These are phyloP conservation scores for Neofusicoccum parvum DNA, from an alignment of 2,329 filamentous ascomycete species.

Conservation along the genomic window DNA sequence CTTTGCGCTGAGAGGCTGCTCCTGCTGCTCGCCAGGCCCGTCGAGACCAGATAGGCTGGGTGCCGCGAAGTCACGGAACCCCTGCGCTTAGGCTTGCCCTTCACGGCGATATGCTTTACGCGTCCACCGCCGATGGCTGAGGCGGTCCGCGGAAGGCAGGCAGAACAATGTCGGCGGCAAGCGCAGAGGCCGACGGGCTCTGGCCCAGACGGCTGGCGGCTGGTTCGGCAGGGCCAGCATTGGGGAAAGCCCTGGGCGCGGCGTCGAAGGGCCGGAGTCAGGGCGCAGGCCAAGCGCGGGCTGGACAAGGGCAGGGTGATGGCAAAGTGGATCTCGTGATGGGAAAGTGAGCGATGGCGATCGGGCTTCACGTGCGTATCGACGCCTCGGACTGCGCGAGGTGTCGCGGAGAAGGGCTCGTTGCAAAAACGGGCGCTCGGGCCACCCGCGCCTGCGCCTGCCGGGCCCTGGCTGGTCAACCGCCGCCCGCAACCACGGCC, in stretches of 20 bases:
- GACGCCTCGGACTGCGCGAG: not conserved
- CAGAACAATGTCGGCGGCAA: not conserved
- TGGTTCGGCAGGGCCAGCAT: not conserved
- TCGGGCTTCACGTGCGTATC: slow-evolving; percentile 10
- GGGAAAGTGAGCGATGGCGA: slow-evolving; percentile 17
- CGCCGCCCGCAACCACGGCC: slow-evolving; percentile 5
- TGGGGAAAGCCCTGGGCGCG: not conserved
- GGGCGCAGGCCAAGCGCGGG: slow-evolving; percentile 5
- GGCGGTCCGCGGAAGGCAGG: not conserved
- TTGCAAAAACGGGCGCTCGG: no score
- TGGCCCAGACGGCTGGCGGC: not conserved
- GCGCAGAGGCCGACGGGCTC: not conserved
- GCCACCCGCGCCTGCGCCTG: not conserved
- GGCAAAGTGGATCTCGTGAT: slow-evolving; percentile 15
- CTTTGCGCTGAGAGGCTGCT: slow-evolving; percentile 1
- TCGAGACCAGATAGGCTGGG: not conserved
- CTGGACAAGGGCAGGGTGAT: slow-evolving; percentile 8
- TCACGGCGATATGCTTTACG: not conserved
- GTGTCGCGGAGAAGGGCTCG: not conserved
- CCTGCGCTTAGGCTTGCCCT: not conserved
- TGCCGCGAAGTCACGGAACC: slow-evolving; percentile 7
- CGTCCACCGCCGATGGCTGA: not conserved
- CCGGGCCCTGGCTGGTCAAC: not conserved
- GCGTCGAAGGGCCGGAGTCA: not conserved
- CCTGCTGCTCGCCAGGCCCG: not conserved